Conservation (phyloP, 1,284 basidiomycete species). For the Apiotrichum brassicae region DNA sequence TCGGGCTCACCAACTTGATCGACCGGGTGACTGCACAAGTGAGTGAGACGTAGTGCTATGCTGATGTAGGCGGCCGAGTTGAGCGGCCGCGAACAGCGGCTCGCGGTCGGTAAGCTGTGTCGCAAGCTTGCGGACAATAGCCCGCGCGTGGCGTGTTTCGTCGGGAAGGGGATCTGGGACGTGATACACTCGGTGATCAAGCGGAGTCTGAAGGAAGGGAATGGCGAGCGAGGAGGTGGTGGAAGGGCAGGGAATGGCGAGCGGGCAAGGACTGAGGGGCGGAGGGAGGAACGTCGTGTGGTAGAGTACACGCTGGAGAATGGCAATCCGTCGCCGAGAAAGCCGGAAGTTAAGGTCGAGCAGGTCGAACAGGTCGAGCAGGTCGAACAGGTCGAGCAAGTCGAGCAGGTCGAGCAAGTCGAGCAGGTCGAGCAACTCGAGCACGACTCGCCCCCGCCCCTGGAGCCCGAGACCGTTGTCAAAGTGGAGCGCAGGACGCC, state of each 20-base stretch:
- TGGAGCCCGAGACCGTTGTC: too few relatives aligned
- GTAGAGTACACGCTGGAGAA: not conserved
- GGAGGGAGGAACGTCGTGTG: not conserved
- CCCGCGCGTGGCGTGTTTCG: constrained; percentile 62
- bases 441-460: too few relatives aligned
- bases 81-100: constrained; percentile 53
- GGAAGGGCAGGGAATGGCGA: too few relatives aligned
- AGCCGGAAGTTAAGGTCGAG: not conserved
- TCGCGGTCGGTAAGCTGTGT: constrained; percentile 53
- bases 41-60: constrained; percentile 6
- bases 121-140: constrained; percentile 54
- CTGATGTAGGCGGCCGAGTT: constrained; percentile 50
- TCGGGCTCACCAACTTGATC: constrained; percentile 60
- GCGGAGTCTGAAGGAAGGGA: not conserved
- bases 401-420: too few relatives aligned
- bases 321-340: not conserved
- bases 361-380: too few relatives aligned
- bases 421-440: too few relatives aligned
- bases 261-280: too few relatives aligned
- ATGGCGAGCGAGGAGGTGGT: too few relatives aligned
- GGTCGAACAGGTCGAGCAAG: too few relatives aligned
- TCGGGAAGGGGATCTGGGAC: constrained; percentile 65
- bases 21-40: constrained; percentile 56
- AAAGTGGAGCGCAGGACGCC: too few relatives aligned
- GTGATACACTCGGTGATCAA: constrained; percentile 48